Base-by-base conservation (phyloP, 331 rosid species). In the Quercus lobata region DNA sequence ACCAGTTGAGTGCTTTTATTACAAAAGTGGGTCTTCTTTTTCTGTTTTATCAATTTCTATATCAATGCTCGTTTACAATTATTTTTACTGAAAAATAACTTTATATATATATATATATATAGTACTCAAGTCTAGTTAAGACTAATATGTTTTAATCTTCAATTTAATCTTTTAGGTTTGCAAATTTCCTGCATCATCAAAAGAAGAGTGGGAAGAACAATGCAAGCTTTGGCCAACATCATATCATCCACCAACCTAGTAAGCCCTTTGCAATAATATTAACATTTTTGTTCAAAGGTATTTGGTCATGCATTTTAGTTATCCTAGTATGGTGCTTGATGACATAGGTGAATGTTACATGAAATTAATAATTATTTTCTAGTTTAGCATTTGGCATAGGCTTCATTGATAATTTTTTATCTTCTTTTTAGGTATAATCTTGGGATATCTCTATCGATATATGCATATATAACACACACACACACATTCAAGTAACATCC, bases 191-290 rank as follows among this genome's bases (percentile, higher is more conserved):
- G 94, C 97, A 75, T 82, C 80, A 30, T 90, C 98, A 52, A 95
- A 95, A 86, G 97, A 91, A 83, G 97, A 92, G 85, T 95, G 98
- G 98, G 97, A 90, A 83, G 98, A 92, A 80, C 98, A 95, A 65
- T 92, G 97, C 90, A 95, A 92, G 83, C 63, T 91, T 72, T 92
- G 98, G 97, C 97, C 97, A 75, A 95, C 97, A 9, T 92, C 98
- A n/a, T 92, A 82, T 91, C 98, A 95, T 83, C 97, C 97, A 19
- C 94, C 90, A 80, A 86, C 96, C 68, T 92, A 88, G 98, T 95
- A 85, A 74, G 88, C 83, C 73, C 73, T 30, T 63, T 73, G 5
- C 73, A 21, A 2, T 66, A 57, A 53, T 77, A 27, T 22, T 22
- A 10, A 22, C 65, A 58, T 58, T 49, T 58, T n/a, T 63, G 32